Conservation (phyloP, 1,139 yeast species). For the Hanseniaspora uvarum region DNA sequence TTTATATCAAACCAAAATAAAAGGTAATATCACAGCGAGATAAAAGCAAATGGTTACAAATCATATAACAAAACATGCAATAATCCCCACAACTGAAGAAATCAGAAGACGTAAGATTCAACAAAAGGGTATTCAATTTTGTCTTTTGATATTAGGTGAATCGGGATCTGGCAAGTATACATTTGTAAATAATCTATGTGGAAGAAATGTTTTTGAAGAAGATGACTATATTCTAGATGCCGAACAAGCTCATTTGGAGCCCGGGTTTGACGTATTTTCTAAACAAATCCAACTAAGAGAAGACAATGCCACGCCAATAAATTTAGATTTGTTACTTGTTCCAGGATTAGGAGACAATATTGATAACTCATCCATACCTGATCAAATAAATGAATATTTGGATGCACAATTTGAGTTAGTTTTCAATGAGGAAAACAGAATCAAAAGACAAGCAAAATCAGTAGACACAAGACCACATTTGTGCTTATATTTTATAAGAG, state of each 20-base stretch:
- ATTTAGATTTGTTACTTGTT: constrained; percentile 35
- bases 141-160: constrained; percentile 50
- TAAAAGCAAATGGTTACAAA: too few relatives aligned
- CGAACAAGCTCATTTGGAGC: constrained; percentile 25
- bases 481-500: constrained; percentile 49
- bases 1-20: neutral
- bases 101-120: constrained; percentile 50
- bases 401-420: constrained; percentile 48
- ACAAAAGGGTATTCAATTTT: constrained; percentile 48
- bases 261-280: constrained; percentile 26
- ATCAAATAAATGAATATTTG: constrained; percentile 42
- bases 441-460: constrained; percentile 44
- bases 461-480: constrained; percentile 56
- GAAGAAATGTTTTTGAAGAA: constrained; percentile 20
- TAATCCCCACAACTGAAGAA: constrained; percentile 30
- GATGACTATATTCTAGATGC: constrained; percentile 19
- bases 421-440: constrained; percentile 50
- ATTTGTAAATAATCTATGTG: constrained; percentile 53
- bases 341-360: constrained; percentile 41
- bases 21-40: neutral
- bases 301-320: constrained; percentile 36
- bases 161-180: constrained; percentile 56
- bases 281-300: constrained; percentile 31
- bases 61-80: neutral
- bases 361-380: constrained; percentile 30